Percentiles rank a stretch among this genome's conserved stretches.
Conservation (phyloP, 2,329 filamentous ascomycete genomes). For the Exophiala phaeomuriformis region DNA sequence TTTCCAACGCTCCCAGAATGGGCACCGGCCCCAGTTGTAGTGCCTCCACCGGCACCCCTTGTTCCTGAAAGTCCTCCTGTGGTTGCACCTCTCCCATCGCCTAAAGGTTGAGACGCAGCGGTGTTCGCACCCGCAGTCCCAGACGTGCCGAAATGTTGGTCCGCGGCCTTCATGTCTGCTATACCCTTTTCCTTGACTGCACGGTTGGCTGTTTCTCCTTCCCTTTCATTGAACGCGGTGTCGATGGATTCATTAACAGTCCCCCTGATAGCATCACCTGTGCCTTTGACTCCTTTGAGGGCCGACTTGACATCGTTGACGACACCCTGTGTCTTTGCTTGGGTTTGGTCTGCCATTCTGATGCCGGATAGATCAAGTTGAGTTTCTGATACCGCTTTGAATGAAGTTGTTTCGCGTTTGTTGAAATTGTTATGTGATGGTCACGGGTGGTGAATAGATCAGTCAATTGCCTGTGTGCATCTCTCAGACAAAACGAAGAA, state of each 20-base stretch:
- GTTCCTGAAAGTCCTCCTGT: conserved; percentile 7
- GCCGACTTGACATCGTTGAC: conserved; percentile 15
- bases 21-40: conserved; percentile 16
- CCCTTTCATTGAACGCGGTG: conserved; percentile 15
- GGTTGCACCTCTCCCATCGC: neutral
- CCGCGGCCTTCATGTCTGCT: conserved; percentile 11
- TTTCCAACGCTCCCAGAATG: conserved; percentile 19
- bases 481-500: neutral
- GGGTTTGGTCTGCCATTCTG: conserved; percentile 16
- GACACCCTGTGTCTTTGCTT: conserved; percentile 9
- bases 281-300: conserved; percentile 18
- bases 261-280: conserved; percentile 20
- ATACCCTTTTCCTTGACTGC: conserved; percentile 18
- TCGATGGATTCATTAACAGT: conserved; percentile 19
- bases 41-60: conserved; percentile 3
- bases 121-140: neutral
- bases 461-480: too few species aligned
- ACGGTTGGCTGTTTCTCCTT: conserved; percentile 14
- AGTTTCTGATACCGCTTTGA: neutral
- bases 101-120: neutral
- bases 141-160: conserved; percentile 4
- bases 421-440: neutral
- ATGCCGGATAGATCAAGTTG: neutral
- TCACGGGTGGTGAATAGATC: neutral
- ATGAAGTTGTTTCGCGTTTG: neutral